Evolutionary conservation across 139 green algal genomes (phyloP).

Genomic region (Chlorella sorokiniana): DNA sequence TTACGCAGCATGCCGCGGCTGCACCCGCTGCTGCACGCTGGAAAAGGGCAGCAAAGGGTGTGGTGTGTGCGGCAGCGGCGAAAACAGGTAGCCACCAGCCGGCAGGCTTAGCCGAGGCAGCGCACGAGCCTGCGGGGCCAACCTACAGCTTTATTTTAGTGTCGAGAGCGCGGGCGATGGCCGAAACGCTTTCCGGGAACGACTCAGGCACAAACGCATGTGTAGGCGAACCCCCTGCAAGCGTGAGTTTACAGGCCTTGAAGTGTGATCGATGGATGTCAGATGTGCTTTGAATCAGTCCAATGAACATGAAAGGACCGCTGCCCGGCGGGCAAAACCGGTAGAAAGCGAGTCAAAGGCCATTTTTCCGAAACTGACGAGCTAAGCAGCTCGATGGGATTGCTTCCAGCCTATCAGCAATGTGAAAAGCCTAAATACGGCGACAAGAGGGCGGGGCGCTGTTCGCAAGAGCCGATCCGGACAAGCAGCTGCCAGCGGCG

Average conservation of each 20-base stretch:
- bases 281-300: no score
- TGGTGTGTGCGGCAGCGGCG: neutral
- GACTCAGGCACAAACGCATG: no score
- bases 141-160: no score
- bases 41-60: neutral
- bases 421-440: no score
- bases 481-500: no score
- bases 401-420: neutral
- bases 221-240: no score
- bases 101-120: neutral
- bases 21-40: neutral
- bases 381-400: neutral
- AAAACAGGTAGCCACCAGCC: neutral
- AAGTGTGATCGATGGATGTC: no score
- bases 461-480: no score
- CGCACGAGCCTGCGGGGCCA: neutral
- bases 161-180: no score
- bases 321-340: neutral
- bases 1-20: constrained; percentile 13
- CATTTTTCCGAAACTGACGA: neutral
- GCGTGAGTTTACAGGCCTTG: no score
- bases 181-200: no score
- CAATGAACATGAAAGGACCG: neutral
- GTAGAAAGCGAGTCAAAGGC: neutral
- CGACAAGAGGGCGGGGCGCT: no score